Percentiles rank a stretch among this genome's conserved stretches.
phyloP scores from a whole-genome alignment of 306 rosid genomes.

The Dryas drummondii region DNA sequence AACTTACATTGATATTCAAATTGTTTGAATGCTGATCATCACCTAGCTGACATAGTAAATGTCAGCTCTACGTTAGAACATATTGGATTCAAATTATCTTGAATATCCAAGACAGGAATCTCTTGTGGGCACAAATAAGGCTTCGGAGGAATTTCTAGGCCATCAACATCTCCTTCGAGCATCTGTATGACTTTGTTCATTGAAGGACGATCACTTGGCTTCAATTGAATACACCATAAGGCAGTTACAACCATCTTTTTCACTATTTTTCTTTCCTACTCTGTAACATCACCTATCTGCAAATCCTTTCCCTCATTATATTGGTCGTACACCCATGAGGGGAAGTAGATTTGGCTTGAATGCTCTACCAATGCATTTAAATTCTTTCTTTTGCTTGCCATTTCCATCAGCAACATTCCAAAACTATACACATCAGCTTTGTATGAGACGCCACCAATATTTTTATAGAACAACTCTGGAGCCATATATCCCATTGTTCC shows the following conservation, averaged over 20 bases:
- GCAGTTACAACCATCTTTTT: constrained; percentile 8
- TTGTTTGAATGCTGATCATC: not conserved
- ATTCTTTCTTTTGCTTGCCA: too few relatives aligned
- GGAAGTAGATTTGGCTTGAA: too few relatives aligned
- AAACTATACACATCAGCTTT: too few relatives aligned
- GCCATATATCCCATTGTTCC: not conserved
- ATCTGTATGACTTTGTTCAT: constrained; percentile 6
- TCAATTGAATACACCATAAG: constrained; percentile 18
- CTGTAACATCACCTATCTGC: too few relatives aligned
- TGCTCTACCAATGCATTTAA: too few relatives aligned
- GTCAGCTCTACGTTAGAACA: not conserved
- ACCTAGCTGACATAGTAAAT: not conserved
- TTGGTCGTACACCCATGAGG: too few relatives aligned
- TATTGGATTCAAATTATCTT: not conserved
- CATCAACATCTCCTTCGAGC: constrained; percentile 9
- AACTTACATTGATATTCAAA: too few relatives aligned
- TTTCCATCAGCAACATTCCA: too few relatives aligned
- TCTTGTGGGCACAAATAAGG: not conserved
- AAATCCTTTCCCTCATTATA: too few relatives aligned
- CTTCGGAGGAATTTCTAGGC: constrained; percentile 2
- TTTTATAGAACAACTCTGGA: too few relatives aligned
- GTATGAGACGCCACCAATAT: too few relatives aligned
- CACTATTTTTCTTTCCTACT: not conserved
- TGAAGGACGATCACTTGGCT: constrained; percentile 12
- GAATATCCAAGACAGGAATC: not conserved